Evolutionary conservation across 1,284 basidiomycete genomes (phyloP).

Genomic region (Phenoliferia sp.): DNA sequence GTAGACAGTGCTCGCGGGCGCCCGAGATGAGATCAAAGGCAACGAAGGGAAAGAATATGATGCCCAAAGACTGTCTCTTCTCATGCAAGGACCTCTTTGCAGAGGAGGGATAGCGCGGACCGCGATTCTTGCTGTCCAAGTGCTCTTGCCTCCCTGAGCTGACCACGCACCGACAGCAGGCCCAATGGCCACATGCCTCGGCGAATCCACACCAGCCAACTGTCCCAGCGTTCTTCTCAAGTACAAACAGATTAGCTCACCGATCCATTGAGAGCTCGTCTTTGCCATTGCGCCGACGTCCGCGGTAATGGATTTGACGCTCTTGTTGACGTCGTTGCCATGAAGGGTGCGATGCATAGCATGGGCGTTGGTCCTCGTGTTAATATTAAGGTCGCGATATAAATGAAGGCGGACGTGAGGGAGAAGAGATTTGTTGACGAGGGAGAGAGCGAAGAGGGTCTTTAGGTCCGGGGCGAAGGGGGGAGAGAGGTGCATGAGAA

Average conservation of each 20-base stretch:
- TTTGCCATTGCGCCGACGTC: conserved; percentile 24
- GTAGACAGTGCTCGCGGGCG: not conserved
- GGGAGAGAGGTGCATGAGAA: conserved; percentile 18
- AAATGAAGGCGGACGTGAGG: conserved; percentile 16
- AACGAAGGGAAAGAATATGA: too few species aligned
- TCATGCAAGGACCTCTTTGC: too few species aligned
- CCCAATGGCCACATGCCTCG: too few species aligned
- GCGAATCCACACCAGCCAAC: not conserved
- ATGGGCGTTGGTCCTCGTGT: conserved; percentile 28
- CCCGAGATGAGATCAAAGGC: not conserved
- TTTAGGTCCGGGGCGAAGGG: conserved; percentile 7
- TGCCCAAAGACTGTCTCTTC: too few species aligned
- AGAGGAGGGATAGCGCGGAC: too few species aligned
- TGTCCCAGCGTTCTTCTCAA: not conserved
- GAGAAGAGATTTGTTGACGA: conserved; percentile 11
- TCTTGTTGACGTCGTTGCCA: conserved; percentile 9
- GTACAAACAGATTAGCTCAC: conserved; percentile 3
- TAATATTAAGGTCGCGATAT: conserved; percentile 21
- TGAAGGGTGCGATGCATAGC: conserved; percentile 28
- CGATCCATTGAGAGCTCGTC: conserved; percentile 27
- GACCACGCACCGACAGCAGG: too few species aligned
- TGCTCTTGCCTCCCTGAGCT: too few species aligned
- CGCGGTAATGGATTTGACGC: conserved; percentile 16
- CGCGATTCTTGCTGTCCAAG: too few species aligned
- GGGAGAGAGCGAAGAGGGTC: conserved; percentile 9